phyloP scores from a whole-genome alignment of 345 rosid genomes.

The Dipteronia dyeriana region DNA sequence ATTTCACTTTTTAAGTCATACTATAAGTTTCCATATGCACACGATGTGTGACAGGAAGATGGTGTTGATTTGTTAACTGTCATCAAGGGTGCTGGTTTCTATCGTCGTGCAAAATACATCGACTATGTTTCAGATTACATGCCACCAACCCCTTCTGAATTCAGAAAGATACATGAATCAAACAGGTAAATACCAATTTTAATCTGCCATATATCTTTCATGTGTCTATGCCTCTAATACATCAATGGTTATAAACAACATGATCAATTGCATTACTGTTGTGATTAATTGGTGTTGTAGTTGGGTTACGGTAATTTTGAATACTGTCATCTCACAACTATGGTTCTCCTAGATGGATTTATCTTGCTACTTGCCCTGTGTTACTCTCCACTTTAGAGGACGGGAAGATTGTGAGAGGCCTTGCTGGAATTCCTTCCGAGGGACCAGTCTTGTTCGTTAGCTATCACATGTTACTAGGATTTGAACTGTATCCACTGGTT shows the following conservation, averaged over 20 bases:
- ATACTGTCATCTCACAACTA: not conserved
- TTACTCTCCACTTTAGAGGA: conserved; percentile 56
- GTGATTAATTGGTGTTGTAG: not conserved
- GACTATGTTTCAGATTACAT: conserved; percentile 57
- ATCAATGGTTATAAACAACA: not conserved
- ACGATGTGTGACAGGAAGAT: conserved; percentile 55
- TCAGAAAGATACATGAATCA: conserved; percentile 27
- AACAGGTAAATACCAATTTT: conserved; percentile 23
- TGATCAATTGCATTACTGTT: not conserved
- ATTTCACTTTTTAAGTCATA: not conserved
- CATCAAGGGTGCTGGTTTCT: conserved; percentile 62
- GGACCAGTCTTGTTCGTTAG: conserved; percentile 62
- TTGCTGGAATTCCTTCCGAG: conserved; percentile 52
- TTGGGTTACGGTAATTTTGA: not conserved
- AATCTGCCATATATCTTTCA: too few species aligned
- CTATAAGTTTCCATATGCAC: not conserved
- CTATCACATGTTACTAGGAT: conserved; percentile 58
- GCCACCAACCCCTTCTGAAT: conserved; percentile 62
- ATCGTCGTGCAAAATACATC: conserved; percentile 54
- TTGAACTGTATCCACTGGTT: conserved; percentile 41
- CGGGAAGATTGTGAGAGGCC: conserved; percentile 54
- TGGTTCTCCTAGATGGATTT: conserved; percentile 13
- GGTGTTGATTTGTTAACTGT: conserved; percentile 55
- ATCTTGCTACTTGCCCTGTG: conserved; percentile 28
- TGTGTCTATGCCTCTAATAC: not conserved